phyloP scores from a whole-genome alignment of 352 stramenopile genomes.

The Pythium phragmitis region DNA sequence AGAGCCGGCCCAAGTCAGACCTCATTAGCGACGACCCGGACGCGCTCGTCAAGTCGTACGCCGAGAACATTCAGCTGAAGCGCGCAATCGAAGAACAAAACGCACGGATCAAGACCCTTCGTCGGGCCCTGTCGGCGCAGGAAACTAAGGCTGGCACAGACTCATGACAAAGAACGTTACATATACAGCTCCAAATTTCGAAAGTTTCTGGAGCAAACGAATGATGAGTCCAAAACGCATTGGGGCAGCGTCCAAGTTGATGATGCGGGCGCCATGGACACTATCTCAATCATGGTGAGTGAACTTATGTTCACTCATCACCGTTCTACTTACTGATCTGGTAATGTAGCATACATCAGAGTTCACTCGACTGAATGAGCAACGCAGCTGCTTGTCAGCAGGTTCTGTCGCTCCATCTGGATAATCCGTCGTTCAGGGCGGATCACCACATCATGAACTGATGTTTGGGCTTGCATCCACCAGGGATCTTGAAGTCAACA shows the following conservation, averaged over 20 bases:
- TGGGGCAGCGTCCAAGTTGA: too few relatives aligned
- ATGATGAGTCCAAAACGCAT: too few relatives aligned
- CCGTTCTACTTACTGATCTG: too few relatives aligned
- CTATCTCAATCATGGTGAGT: too few relatives aligned
- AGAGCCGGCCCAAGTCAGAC: constrained; percentile 14
- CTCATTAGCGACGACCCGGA: constrained; percentile 18
- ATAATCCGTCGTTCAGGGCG: neutral
- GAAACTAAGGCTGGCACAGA: neutral
- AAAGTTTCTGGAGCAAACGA: too few relatives aligned
- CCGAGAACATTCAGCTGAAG: constrained; percentile 24
- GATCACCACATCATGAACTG: neutral
- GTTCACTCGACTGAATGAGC: too few relatives aligned
- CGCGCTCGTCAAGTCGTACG: constrained; percentile 21
- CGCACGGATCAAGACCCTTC: constrained; percentile 16
- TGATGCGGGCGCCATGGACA: too few relatives aligned
- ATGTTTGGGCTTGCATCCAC: neutral
- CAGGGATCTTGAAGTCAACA: neutral
- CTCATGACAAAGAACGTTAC: neutral
- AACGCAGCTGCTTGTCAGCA: too few relatives aligned
- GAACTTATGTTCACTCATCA: too few relatives aligned
- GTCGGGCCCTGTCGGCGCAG: constrained; percentile 9
- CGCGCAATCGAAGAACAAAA: constrained; percentile 23
- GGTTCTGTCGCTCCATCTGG: neutral
- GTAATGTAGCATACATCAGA: too few relatives aligned
- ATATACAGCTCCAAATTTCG: neutral